Percentiles rank a stretch among this genome's conserved stretches.
Conservation (phyloP, 2,329 filamentous ascomycete species). For the Xylaria hypoxylon region DNA sequence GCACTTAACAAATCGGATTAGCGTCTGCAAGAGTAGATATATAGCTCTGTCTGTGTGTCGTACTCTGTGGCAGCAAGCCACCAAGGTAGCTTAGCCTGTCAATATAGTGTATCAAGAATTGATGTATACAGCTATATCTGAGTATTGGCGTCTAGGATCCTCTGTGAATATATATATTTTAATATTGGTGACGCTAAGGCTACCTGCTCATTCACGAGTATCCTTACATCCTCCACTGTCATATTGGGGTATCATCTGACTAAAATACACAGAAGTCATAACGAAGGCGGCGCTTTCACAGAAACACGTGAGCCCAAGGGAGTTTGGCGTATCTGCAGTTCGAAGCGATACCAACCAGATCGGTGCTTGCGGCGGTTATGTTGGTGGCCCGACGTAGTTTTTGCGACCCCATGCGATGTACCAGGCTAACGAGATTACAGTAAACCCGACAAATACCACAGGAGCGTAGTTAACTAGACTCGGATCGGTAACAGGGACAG, state of each 20-base stretch:
- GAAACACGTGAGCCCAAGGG: slow-evolving; percentile 1
- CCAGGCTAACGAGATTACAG: slow-evolving; percentile 71
- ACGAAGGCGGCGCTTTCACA: slow-evolving; percentile 10
- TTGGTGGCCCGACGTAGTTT: slow-evolving; percentile 74
- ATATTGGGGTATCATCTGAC: slow-evolving; percentile 32
- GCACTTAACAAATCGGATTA: slow-evolving; percentile 26
- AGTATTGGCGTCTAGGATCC: background rate
- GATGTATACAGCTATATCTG: background rate
- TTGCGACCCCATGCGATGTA: slow-evolving; percentile 77
- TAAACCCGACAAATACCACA: slow-evolving; percentile 77
- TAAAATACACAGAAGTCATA: slow-evolving; percentile 21
- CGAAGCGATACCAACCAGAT: background rate
- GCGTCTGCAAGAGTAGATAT: background rate
- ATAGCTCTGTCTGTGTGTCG: background rate
- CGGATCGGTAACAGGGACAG: slow-evolving; percentile 67
- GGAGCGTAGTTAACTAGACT: slow-evolving; percentile 78
- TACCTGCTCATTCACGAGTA: slow-evolving; percentile 13
- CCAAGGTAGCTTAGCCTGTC: background rate
- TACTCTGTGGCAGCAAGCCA: background rate
- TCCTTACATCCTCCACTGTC: slow-evolving; percentile 21
- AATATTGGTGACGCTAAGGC: slow-evolving; percentile 14
- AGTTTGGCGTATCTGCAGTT: slow-evolving; percentile 13
- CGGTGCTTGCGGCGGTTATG: slow-evolving; percentile 31
- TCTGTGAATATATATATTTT: slow-evolving; percentile 18
- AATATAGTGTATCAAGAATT: background rate